phyloP scores from a whole-genome alignment of 805 yeast species.

The Metschnikowia arizonensis region DNA sequence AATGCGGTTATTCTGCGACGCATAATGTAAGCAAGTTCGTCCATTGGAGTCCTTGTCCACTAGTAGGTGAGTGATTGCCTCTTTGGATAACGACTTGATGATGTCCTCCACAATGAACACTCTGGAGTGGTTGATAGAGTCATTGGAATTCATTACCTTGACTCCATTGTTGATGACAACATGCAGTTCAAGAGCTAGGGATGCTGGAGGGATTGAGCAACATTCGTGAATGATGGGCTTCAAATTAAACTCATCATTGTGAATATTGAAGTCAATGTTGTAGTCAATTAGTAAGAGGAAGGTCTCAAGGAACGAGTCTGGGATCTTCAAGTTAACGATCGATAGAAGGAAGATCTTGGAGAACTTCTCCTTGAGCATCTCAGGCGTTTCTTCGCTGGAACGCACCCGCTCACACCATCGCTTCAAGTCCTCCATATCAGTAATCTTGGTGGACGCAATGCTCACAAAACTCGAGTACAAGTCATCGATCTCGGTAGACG shows the following conservation, averaged over 20 bases:
- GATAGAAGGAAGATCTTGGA: slow-evolving; percentile 73
- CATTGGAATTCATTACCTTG: slow-evolving; percentile 35
- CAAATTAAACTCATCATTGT: slow-evolving; percentile 59
- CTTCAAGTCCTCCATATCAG: slow-evolving; percentile 32
- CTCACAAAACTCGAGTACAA: slow-evolving; percentile 66
- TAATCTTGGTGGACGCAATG: slow-evolving; percentile 43
- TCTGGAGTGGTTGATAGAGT: slow-evolving; percentile 36
- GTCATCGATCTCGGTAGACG: slow-evolving; percentile 58
- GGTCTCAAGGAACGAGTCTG: slow-evolving; percentile 54
- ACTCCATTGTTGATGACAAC: slow-evolving; percentile 43
- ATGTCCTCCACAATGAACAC: slow-evolving; percentile 34
- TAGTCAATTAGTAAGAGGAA: slow-evolving; percentile 42
- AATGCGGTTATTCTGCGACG: slow-evolving; percentile 53
- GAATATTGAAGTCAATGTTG: slow-evolving; percentile 56
- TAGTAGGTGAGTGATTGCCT: slow-evolving; percentile 22
- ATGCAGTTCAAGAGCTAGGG: slow-evolving; percentile 31
- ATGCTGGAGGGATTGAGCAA: slow-evolving; percentile 38
- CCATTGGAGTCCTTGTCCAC: slow-evolving; percentile 60
- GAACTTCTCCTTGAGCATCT: slow-evolving; percentile 29
- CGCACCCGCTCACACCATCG: slow-evolving; percentile 39
- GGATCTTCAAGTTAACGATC: slow-evolving; percentile 58
- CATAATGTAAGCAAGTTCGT: slow-evolving; percentile 82
- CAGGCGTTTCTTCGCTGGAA: slow-evolving; percentile 18
- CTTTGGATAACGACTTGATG: slow-evolving; percentile 21
- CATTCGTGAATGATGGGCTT: slow-evolving; percentile 75